A percentile compares a stretch with the other conserved stretches of the same genome.
These are phyloP conservation scores for Osmozyma mogii DNA, from an alignment of 805 yeast genomes.

Conservation along the genomic window DNA sequence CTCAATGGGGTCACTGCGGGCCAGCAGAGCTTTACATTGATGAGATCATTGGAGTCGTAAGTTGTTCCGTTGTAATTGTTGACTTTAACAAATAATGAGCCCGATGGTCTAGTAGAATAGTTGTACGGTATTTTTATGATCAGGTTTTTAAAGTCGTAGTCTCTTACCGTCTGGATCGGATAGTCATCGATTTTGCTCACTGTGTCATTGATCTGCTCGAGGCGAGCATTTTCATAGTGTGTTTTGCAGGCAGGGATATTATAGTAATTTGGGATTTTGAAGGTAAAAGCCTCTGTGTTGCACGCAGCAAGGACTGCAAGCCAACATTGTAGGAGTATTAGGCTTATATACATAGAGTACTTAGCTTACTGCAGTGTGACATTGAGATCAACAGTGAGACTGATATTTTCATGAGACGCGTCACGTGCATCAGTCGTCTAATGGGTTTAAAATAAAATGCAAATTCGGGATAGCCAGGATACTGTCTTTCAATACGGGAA, in stretches of 20 bases:
- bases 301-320: slow-evolving; percentile 14
- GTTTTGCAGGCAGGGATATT: slow-evolving; percentile 18
- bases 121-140: slow-evolving; percentile 9
- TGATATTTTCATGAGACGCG: slow-evolving; percentile 1
- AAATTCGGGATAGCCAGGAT: neutral
- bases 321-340: slow-evolving; percentile 2
- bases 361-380: neutral
- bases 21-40: slow-evolving; percentile 15
- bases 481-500: slow-evolving; percentile 1
- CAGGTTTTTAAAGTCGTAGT: slow-evolving; percentile 3
- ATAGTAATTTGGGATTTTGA: slow-evolving; percentile 28
- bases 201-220: slow-evolving; percentile 7
- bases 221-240: neutral
- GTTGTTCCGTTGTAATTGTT: slow-evolving; percentile 26
- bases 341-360: slow-evolving; percentile 1
- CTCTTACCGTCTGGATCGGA: slow-evolving; percentile 8
- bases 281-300: slow-evolving; percentile 31
- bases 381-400: neutral
- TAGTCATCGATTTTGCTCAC: slow-evolving; percentile 8
- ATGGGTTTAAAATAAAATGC: neutral
- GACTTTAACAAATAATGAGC: slow-evolving; percentile 19
- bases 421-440: neutral
- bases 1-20: slow-evolving; percentile 13
- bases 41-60: slow-evolving; percentile 9
- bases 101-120: slow-evolving; percentile 2